These are phyloP conservation scores for Hysterangium stoloniferum DNA, from an alignment of 768 basidiomycete species.

Conservation along the genomic window DNA sequence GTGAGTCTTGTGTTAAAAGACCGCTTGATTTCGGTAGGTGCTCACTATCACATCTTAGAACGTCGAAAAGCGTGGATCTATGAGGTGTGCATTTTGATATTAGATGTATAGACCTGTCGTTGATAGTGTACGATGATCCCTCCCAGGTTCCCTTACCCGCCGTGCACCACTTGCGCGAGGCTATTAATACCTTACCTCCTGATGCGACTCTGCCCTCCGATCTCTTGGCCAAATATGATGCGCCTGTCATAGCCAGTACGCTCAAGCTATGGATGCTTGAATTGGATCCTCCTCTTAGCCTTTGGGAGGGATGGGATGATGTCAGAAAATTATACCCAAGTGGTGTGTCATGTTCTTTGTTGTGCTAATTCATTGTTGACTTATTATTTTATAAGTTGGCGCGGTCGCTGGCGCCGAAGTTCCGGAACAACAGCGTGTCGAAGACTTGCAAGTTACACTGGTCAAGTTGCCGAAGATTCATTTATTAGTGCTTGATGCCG, in stretches of 20 bases:
- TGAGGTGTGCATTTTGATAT: conserved; percentile 41
- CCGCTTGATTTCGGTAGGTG: neutral
- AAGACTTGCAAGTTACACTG: conserved; percentile 54
- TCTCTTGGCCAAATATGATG: conserved; percentile 68
- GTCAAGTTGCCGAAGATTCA: conserved; percentile 71
- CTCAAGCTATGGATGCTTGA: conserved; percentile 91
- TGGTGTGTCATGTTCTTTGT: conserved; percentile 25
- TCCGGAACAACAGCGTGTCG: conserved; percentile 51
- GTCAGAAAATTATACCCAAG: conserved; percentile 79
- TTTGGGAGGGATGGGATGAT: conserved; percentile 92
- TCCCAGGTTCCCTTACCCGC: conserved; percentile 52
- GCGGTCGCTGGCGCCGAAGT: conserved; percentile 43
- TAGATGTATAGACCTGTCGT: neutral
- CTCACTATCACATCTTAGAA: no score
- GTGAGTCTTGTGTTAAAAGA: conserved; percentile 34
- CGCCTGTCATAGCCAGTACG: conserved; percentile 77
- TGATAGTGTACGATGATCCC: neutral
- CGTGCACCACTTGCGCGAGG: conserved; percentile 80
- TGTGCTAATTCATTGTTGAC: neutral
- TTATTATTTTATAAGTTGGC: conserved; percentile 34
- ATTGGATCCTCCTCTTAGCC: conserved; percentile 74
- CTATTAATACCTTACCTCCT: conserved; percentile 64
- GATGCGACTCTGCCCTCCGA: conserved; percentile 41
- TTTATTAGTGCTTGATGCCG: conserved; percentile 67
- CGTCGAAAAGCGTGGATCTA: conserved; percentile 92